Conservation (phyloP, 106 monocot genomes). For the Platanthera zijinensis region DNA sequence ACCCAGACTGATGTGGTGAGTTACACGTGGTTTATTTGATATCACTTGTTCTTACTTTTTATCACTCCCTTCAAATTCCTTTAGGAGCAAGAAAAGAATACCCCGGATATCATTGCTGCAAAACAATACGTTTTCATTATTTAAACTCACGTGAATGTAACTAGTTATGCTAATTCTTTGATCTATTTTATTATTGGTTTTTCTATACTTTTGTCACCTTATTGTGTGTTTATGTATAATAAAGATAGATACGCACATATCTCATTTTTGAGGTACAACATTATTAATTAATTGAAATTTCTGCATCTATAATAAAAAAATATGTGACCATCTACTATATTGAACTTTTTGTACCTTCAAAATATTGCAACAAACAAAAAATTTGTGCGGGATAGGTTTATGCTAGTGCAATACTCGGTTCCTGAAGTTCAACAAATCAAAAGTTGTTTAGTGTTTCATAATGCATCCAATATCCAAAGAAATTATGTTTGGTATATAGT, state of each 20-base stretch:
- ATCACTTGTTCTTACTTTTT: neutral
- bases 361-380: neutral
- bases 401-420: neutral
- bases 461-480: neutral
- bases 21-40: neutral
- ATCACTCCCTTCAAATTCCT: neutral
- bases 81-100: constrained; percentile 6
- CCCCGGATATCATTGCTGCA: constrained; percentile 4
- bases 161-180: neutral
- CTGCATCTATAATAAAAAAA: neutral
- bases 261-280: neutral
- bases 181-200: neutral
- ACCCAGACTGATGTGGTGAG: constrained; percentile 13
- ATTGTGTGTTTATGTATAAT: neutral
- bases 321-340: no score
- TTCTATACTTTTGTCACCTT: neutral
- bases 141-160: neutral
- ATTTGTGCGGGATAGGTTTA: neutral
- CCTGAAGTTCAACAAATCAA: neutral
- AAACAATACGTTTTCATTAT: constrained; percentile 5
- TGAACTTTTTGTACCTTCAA: no score
- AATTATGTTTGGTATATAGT: neutral
- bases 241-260: neutral
- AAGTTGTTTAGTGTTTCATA: neutral
- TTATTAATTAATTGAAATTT: neutral